Percentiles rank a stretch among this genome's conserved stretches.
These are phyloP conservation scores for Globisporangium lucens DNA, from an alignment of 352 stramenopile species.

Conservation along the genomic window DNA sequence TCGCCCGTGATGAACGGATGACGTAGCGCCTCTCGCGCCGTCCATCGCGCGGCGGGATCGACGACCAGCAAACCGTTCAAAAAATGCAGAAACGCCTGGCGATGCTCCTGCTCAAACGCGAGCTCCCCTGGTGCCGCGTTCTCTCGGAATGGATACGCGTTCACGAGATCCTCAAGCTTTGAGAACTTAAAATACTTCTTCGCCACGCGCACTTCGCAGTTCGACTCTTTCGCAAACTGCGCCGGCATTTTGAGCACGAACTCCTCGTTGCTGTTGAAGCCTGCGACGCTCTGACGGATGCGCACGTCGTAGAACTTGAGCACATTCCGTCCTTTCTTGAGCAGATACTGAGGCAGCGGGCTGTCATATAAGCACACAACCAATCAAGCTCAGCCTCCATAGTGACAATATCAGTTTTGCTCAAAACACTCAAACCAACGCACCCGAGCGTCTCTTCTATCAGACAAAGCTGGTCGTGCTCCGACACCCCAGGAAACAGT, in stretches of 20 bases:
- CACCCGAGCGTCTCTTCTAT: slow-evolving; percentile 86
- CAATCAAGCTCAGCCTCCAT: background rate
- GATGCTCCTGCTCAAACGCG: slow-evolving; percentile 16
- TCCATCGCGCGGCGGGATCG: slow-evolving; percentile 37
- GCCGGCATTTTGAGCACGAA: slow-evolving; percentile 37
- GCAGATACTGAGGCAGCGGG: slow-evolving; percentile 29
- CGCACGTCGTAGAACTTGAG: slow-evolving; percentile 46
- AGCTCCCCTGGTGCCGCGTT: slow-evolving; percentile 18
- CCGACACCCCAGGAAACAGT: slow-evolving; percentile 91
- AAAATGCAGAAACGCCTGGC: slow-evolving; percentile 42
- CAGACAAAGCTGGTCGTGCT: slow-evolving; percentile 94
- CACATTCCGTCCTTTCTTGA: slow-evolving; percentile 34
- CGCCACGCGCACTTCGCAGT: slow-evolving; percentile 26
- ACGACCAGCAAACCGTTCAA: slow-evolving; percentile 25
- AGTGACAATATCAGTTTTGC: background rate
- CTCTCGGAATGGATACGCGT: slow-evolving; percentile 36
- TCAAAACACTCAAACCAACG: background rate
- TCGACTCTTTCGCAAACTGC: slow-evolving; percentile 35
- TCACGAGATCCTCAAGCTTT: slow-evolving; percentile 38
- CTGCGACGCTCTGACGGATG: background rate
- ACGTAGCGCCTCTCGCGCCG: slow-evolving; percentile 29
- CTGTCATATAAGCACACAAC: slow-evolving; percentile 3
- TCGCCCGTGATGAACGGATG: slow-evolving; percentile 49
- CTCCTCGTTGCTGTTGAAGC: slow-evolving; percentile 9
- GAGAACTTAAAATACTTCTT: slow-evolving; percentile 62